Evolutionary conservation across 805 yeast genomes (phyloP).

Genomic region (Candida pseudofarinosa): DNA sequence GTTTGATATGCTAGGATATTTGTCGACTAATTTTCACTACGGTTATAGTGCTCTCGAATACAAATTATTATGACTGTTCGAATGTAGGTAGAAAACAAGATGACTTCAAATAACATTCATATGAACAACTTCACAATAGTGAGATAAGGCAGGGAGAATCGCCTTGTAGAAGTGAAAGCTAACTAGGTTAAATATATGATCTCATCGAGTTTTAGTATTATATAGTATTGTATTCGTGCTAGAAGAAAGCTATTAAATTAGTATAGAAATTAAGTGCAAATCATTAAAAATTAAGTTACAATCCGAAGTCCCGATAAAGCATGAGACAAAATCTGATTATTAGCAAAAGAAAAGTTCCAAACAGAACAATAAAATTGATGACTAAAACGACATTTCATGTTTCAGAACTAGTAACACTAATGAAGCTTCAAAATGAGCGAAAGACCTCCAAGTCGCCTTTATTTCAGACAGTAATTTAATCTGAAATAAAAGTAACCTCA

Average conservation of each 20-base stretch:
- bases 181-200: too few relatives aligned
- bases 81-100: too few relatives aligned
- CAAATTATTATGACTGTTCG: too few relatives aligned
- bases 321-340: neutral
- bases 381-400: neutral
- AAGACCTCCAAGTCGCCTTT: too few relatives aligned
- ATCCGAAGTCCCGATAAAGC: neutral
- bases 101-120: too few relatives aligned
- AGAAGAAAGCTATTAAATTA: neutral
- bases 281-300: neutral
- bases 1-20: too few relatives aligned
- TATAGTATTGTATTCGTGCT: neutral
- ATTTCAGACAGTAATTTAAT: slow-evolving; percentile 23
- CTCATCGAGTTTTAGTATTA: too few relatives aligned
- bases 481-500: slow-evolving; percentile 77
- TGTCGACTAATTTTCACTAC: too few relatives aligned
- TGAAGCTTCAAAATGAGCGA: neutral
- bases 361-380: neutral
- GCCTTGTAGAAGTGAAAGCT: too few relatives aligned
- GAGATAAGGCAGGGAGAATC: too few relatives aligned
- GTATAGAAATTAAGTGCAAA: neutral
- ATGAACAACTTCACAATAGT: too few relatives aligned
- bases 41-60: too few relatives aligned
- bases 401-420: neutral
- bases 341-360: neutral